Evolutionary conservation across 768 basidiomycete genomes (phyloP).

Genomic region (Xerocomellus amylosporus): DNA sequence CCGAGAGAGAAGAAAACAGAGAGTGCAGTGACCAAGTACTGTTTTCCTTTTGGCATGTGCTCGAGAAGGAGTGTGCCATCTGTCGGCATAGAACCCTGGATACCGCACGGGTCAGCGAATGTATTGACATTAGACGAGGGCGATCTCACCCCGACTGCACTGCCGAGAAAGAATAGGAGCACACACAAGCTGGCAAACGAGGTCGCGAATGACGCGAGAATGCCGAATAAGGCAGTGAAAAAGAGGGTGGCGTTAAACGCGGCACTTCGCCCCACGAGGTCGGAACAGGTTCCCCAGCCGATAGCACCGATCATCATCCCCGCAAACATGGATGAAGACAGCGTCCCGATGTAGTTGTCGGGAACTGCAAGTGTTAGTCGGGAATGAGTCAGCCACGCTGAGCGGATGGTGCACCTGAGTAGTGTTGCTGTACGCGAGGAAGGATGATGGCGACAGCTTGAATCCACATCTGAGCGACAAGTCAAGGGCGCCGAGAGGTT

Average conservation of each 20-base stretch:
- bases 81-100: slow-evolving; percentile 91
- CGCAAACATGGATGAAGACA: slow-evolving; percentile 87
- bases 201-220: slow-evolving; percentile 69
- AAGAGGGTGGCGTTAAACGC: slow-evolving; percentile 94
- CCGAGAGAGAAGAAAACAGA: slow-evolving; percentile 97
- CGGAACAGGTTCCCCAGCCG: slow-evolving; percentile 92
- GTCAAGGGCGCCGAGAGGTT: slow-evolving; percentile 24
- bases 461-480: slow-evolving; percentile 77
- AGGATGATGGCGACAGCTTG: slow-evolving; percentile 89
- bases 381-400: slow-evolving; percentile 7
- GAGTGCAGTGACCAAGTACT: slow-evolving; percentile 87
- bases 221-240: slow-evolving; percentile 86
- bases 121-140: background rate
- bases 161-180: slow-evolving; percentile 83
- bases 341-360: slow-evolving; percentile 70
- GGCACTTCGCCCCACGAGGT: slow-evolving; percentile 80
- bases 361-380: slow-evolving; percentile 46
- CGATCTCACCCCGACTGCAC: slow-evolving; percentile 82
- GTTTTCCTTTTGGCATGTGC: slow-evolving; percentile 88
- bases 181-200: slow-evolving; percentile 70
- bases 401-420: slow-evolving; percentile 49
- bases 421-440: slow-evolving; percentile 95
- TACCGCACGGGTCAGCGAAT: background rate
- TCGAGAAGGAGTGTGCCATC: slow-evolving; percentile 92
- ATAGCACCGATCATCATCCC: slow-evolving; percentile 98